Base-by-base conservation (phyloP, 352 stramenopile genomes). In the Phytophthora melonis region DNA sequence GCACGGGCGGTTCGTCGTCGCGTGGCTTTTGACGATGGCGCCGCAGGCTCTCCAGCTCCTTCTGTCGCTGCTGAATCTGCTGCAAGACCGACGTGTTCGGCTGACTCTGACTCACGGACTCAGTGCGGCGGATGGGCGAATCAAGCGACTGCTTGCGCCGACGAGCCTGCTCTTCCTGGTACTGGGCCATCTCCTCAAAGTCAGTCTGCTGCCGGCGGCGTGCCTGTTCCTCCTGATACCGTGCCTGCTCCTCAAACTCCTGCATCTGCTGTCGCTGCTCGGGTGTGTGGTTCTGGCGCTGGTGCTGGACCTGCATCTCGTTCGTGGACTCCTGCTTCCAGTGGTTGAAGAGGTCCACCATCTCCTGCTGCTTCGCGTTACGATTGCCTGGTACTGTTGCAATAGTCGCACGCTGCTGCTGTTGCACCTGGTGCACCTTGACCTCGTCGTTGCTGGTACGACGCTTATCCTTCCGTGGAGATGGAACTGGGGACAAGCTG, bases 261-360 rank as follows among this genome's bases (percentile, higher is more conserved):
- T 61, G 59, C 58, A 68, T 66, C 54, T 78, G 72, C 32, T 74
- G 70, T 41, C 70, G 68, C 32, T 71, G 59, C 21, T 72, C 19
- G 8, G 43, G 21, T 30, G 61, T 75, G 7, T 65, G 62, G 18
- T 61, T 59, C 13, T 75, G 74, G 36, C n/a, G 54, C 13, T 74
- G 64, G 16, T 71, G 62, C 59, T 43, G 36, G 36, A 13, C 14
- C 4, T 74, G 58, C 18, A 68, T 45, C 41, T 78, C 72, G 43
- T 73, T 77, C n/a, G 72, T 75, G 0, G 68, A 74, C 23, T 82
- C 74, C 57, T 77, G 71, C 41, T 80, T 79, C 67, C 55, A 80
- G 27, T 84, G 59, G 45, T 72, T 66, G 50, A 75, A 74, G 21
- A 80, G 43, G 56, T 82, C 74, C 62, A 73, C 74, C 64, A 71